Conservation (phyloP, 768 basidiomycete species). For the Trametes punicea region DNA sequence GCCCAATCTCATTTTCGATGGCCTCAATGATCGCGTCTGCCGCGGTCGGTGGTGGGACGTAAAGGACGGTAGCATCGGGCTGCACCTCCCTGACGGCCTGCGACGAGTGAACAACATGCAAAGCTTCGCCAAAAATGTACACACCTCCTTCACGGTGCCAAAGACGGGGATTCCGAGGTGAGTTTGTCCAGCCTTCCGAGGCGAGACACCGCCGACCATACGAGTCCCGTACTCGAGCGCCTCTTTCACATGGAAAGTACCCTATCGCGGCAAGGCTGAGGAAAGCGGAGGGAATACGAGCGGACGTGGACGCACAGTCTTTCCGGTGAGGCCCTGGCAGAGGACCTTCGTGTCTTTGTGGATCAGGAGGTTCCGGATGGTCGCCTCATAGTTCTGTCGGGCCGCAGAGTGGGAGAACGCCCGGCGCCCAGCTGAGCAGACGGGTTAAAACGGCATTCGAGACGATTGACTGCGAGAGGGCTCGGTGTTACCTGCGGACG, state of each 20-base stretch:
- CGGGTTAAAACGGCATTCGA: neutral
- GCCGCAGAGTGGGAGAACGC: conserved; percentile 76
- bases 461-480: neutral
- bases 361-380: conserved; percentile 87
- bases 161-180: conserved; percentile 96
- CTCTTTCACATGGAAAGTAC: conserved; percentile 94
- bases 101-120: conserved; percentile 20
- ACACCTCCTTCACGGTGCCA: conserved; percentile 85
- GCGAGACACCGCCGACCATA: conserved; percentile 97
- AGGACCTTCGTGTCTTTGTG: conserved; percentile 92
- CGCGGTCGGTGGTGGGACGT: conserved; percentile 95
- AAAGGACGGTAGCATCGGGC: conserved; percentile 94
- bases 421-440: conserved; percentile 62
- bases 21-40: conserved; percentile 98
- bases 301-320: conserved; percentile 58
- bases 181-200: conserved; percentile 92
- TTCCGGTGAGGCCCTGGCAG: conserved; percentile 92
- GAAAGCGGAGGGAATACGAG: neutral
- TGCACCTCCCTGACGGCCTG: conserved; percentile 84
- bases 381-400: conserved; percentile 80
- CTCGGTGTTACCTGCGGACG: conserved; percentile 44
- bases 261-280: conserved; percentile 43
- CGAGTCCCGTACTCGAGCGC: conserved; percentile 93
- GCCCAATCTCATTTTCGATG: conserved; percentile 94
- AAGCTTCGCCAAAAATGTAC: neutral